These are phyloP conservation scores for Oidium heveae DNA, from an alignment of 2,329 filamentous ascomycete species.

Conservation along the genomic window DNA sequence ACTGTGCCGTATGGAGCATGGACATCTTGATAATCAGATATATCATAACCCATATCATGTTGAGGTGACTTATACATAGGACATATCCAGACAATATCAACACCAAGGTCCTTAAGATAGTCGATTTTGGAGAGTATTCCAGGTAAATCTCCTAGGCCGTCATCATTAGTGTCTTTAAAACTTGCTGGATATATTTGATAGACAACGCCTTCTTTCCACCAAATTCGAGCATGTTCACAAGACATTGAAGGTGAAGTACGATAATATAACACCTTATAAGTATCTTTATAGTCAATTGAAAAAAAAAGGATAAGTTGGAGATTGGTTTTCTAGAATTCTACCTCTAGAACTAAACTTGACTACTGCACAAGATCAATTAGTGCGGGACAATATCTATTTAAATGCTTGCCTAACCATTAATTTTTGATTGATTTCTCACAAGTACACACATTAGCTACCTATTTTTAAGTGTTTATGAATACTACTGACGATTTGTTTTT, in stretches of 20 bases:
- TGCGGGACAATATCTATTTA: too few species aligned
- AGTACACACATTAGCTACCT: too few species aligned
- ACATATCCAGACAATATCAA: conserved; percentile 38
- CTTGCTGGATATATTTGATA: conserved; percentile 33
- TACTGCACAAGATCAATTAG: too few species aligned
- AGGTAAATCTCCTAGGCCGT: conserved; percentile 32
- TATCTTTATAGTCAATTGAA: too few species aligned
- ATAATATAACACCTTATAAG: not conserved
- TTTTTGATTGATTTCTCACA: too few species aligned
- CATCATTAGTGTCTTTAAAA: conserved; percentile 28
- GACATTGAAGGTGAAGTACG: not conserved
- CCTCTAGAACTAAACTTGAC: too few species aligned
- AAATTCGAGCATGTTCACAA: conserved; percentile 8
- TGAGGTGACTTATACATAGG: conserved; percentile 40
- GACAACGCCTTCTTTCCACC: conserved; percentile 30
- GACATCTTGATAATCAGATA: conserved; percentile 39
- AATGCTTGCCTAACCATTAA: too few species aligned
- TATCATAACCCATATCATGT: conserved; percentile 44
- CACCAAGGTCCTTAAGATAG: conserved; percentile 31
- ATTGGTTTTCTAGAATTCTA: too few species aligned
- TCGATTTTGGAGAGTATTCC: conserved; percentile 34
- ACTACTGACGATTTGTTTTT: too few species aligned
- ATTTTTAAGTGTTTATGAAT: too few species aligned
- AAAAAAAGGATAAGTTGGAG: too few species aligned
- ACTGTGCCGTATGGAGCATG: conserved; percentile 40